Conservation (phyloP, 2,329 filamentous ascomycete species). For the Harringtonia aguacate region DNA sequence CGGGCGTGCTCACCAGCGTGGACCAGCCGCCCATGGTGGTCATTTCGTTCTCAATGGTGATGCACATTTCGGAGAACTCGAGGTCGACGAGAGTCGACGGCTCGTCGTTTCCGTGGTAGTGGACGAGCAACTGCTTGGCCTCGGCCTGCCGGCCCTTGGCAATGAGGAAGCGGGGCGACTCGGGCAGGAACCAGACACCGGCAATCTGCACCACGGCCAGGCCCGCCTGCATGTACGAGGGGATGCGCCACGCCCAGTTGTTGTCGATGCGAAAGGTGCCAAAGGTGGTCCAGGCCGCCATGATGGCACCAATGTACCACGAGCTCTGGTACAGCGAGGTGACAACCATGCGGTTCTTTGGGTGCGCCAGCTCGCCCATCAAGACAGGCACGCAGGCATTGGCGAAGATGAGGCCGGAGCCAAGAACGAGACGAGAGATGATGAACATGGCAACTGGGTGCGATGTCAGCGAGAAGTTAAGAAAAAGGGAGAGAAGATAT, state of each 20-base stretch:
- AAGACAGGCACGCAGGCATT: conserved; percentile 47
- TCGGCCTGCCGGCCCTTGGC: conserved; percentile 16
- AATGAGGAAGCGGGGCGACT: conserved; percentile 17
- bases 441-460: conserved; percentile 56
- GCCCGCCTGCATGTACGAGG: conserved; percentile 27
- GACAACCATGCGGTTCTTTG: conserved; percentile 48
- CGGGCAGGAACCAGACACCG: conserved; percentile 24
- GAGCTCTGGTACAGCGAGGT: conserved; percentile 49
- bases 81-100: conserved; percentile 41
- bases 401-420: conserved; percentile 48
- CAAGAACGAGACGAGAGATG: conserved; percentile 47
- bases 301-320: conserved; percentile 38
- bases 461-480: no score
- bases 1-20: conserved; percentile 38
- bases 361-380: conserved; percentile 49
- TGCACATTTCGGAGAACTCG: conserved; percentile 50
- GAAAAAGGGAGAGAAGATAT: no score
- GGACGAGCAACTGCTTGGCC: conserved; percentile 15
- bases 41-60: conserved; percentile 41
- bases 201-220: conserved; percentile 25
- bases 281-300: conserved; percentile 36
- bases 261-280: conserved; percentile 27
- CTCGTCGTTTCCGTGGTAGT: conserved; percentile 38
- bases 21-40: conserved; percentile 38
- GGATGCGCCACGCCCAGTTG: conserved; percentile 29